Evolutionary conservation across 441 rosid species (phyloP).

Genomic region (Biscutella laevigata): DNA sequence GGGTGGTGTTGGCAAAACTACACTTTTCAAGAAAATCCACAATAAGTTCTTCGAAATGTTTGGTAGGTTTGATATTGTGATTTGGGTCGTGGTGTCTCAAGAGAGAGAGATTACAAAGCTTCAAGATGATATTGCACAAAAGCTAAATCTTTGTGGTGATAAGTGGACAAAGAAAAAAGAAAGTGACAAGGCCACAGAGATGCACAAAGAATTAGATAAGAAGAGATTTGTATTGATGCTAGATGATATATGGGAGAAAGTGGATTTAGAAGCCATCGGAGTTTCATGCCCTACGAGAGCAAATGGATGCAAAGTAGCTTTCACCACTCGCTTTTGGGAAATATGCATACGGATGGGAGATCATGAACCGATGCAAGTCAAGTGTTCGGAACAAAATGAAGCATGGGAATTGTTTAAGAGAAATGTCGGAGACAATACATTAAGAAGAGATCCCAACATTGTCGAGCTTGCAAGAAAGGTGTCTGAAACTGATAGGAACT

Average conservation of each 20-base stretch:
- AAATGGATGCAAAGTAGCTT: conserved; percentile 15
- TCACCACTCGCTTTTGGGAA: conserved; percentile 19
- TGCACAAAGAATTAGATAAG: not conserved
- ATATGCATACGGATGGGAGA: conserved; percentile 27
- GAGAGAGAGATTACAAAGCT: not conserved
- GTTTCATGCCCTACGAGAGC: not conserved
- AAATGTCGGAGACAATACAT: not conserved
- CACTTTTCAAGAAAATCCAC: conserved; percentile 20
- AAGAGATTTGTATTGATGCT: not conserved
- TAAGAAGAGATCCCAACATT: not conserved
- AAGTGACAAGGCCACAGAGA: not conserved
- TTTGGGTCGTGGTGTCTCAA: too few species aligned
- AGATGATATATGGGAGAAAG: conserved; percentile 10
- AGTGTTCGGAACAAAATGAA: not conserved
- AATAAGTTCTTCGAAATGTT: too few species aligned
- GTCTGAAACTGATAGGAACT: too few species aligned
- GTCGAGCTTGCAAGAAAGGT: not conserved
- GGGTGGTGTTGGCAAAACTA: conserved; percentile 41
- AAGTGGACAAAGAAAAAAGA: not conserved
- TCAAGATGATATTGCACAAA: conserved; percentile 21
- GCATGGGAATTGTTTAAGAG: conserved; percentile 17
- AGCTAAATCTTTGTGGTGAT: not conserved
- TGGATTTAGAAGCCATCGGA: conserved; percentile 11
- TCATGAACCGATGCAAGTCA: not conserved
- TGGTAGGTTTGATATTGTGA: not conserved